Base-by-base conservation (phyloP, 179 eudicot genomes). In the Silene vulgaris region DNA sequence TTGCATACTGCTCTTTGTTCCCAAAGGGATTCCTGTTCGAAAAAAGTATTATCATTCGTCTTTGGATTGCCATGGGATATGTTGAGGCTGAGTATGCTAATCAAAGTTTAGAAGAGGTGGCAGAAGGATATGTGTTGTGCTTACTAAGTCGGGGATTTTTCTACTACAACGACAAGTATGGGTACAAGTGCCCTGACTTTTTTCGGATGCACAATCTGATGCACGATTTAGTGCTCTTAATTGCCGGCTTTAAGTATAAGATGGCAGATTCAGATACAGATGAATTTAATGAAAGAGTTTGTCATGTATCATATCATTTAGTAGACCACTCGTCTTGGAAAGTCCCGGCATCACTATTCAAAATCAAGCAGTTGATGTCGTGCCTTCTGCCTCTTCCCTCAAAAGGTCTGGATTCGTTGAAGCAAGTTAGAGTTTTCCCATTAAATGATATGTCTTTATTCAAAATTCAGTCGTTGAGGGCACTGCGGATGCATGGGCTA, bases 71-170 rank as follows among this genome's bases (percentile, higher is more conserved):
- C 8, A 43, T 77, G 52, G 75, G 70, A 29, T 71, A 70, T 5
- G 8, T 71, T 43, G 75, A 45, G 30, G 8, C 30, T 2, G 23
- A n/a, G 4, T 45, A 64, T 3, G 20, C 1, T 0, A 19, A 30
- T 30, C 79, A 71, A 29, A 71, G 35, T 29, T 19, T 19, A 3
- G 64, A 60, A 43, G 75, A 77, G 0, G 60, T 11, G 6, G 79
- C 50, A 8, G 28, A 13, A 29, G 71, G 29, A 40, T 61, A 71
- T n/a, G 3, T 61, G 8, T 9, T 28, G 4, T 8, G 52, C 21
- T 63, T 77, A 32, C 0, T 70, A n/a, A 21, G 32, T 2, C 37
- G n/a, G 23, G 75, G 79, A n/a, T 71, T 77, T 30, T 62, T 71
- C 14, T 30, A 69, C 0, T 3, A 5, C 23, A 0, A 0, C 8